These are phyloP conservation scores for Citrus cavaleriei DNA, from an alignment of 345 rosid species.

Conservation along the genomic window DNA sequence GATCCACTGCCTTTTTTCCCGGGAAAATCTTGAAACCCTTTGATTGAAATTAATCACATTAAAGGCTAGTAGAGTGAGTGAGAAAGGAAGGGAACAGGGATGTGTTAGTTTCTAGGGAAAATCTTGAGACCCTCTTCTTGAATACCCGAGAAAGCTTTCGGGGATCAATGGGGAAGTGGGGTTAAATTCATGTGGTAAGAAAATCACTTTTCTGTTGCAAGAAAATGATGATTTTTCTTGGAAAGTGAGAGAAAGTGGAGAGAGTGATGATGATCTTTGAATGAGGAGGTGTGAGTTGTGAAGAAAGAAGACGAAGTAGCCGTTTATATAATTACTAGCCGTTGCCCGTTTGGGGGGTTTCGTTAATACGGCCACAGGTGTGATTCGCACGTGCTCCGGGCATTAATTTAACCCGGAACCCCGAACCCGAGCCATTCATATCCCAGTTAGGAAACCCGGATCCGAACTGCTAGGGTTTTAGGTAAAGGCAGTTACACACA, in stretches of 20 bases:
- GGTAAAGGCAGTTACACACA: no score
- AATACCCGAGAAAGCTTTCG: neutral
- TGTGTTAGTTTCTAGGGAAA: neutral
- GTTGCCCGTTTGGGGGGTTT: neutral
- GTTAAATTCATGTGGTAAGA: neutral
- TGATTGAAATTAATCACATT: neutral
- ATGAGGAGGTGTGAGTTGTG: neutral
- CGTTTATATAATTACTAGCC: constrained; percentile 18
- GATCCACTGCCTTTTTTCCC: neutral
- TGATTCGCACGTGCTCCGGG: neutral
- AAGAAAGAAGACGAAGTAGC: constrained; percentile 5
- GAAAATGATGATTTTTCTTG: neutral
- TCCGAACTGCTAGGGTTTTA: neutral
- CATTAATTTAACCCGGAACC: neutral
- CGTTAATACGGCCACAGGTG: neutral
- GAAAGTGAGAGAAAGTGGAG: neutral
- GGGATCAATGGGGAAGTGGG: neutral
- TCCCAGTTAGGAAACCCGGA: neutral
- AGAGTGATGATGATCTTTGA: neutral
- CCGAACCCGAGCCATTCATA: neutral
- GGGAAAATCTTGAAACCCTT: neutral
- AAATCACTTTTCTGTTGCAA: neutral
- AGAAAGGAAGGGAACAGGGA: neutral
- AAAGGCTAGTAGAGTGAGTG: neutral
- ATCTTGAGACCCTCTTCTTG: neutral